phyloP scores from a whole-genome alignment of 2,329 filamentous ascomycete species.

The Fusarium sp. region DNA sequence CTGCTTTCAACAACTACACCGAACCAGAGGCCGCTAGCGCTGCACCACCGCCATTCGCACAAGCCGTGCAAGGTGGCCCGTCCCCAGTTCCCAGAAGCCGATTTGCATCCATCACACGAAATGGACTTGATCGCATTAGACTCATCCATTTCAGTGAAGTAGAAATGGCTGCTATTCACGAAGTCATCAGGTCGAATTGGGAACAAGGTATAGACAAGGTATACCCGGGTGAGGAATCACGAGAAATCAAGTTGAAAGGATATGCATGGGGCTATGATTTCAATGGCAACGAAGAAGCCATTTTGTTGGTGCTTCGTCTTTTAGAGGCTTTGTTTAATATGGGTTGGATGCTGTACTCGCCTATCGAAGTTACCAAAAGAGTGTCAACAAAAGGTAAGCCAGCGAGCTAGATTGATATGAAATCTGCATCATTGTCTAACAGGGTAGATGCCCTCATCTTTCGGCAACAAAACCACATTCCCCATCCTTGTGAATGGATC shows the following conservation, averaged over 20 bases:
- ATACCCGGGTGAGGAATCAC: background rate
- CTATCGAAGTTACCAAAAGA: conserved; percentile 23
- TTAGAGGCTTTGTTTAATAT: conserved; percentile 8
- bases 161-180: conserved; percentile 11
- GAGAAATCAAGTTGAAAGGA: conserved; percentile 29
- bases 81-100: background rate
- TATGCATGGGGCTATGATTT: conserved; percentile 13
- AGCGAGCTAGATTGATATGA: background rate
- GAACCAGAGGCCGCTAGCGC: background rate
- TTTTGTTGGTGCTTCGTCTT: conserved; percentile 14
- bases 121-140: conserved; percentile 12
- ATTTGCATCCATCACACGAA: conserved; percentile 13
- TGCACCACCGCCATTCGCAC: conserved; percentile 7
- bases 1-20: background rate
- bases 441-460: conserved; percentile 16
- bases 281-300: conserved; percentile 23
- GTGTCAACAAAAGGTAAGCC: conserved; percentile 16
- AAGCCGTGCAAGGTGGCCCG: background rate
- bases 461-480: background rate
- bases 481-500: conserved; percentile 14
- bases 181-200: conserved; percentile 17
- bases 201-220: conserved; percentile 15
- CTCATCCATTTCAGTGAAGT: conserved; percentile 23
- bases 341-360: conserved; percentile 23
- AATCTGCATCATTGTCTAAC: background rate